These are phyloP conservation scores for Candida nitratophila DNA, from an alignment of 805 yeast species.

Conservation along the genomic window DNA sequence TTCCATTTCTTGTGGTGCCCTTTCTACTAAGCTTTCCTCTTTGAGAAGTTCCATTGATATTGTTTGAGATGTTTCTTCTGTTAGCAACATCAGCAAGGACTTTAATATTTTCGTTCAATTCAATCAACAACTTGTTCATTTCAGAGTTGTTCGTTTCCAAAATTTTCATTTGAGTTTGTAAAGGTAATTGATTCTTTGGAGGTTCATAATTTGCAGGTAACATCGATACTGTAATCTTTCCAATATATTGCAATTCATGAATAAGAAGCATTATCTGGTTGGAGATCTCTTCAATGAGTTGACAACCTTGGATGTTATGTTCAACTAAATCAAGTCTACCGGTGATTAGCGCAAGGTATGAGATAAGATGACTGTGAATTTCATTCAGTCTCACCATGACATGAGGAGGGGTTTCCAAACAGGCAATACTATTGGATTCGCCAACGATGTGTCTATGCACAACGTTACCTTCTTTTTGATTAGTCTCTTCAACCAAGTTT, in stretches of 20 bases:
- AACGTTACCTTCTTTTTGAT: background rate
- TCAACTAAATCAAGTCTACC: constrained; percentile 79
- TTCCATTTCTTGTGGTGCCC: constrained; percentile 1
- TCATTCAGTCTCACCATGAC: constrained; percentile 60
- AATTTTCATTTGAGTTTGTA: constrained; percentile 34
- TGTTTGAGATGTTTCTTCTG: constrained; percentile 10
- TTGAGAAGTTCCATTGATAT: constrained; percentile 2
- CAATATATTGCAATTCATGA: constrained; percentile 41
- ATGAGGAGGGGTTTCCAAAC: constrained; percentile 47
- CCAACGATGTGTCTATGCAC: background rate
- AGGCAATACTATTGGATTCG: constrained; percentile 19
- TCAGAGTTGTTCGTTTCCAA: constrained; percentile 36
- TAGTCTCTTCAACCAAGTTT: constrained; percentile 29
- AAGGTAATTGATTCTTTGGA: constrained; percentile 29
- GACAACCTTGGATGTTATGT: constrained; percentile 64
- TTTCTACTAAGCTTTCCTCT: constrained; percentile 15
- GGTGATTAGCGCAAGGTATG: constrained; percentile 57
- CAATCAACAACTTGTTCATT: constrained; percentile 53
- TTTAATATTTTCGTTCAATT: constrained; percentile 58
- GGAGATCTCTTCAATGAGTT: constrained; percentile 54
- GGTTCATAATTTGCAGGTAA: constrained; percentile 17
- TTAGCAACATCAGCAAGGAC: constrained; percentile 38
- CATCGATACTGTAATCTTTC: constrained; percentile 12
- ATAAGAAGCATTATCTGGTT: constrained; percentile 62
- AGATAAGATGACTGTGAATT: constrained; percentile 49